These are phyloP conservation scores for Clarireedia paspali DNA, from an alignment of 2,329 filamentous ascomycete species.

Conservation along the genomic window DNA sequence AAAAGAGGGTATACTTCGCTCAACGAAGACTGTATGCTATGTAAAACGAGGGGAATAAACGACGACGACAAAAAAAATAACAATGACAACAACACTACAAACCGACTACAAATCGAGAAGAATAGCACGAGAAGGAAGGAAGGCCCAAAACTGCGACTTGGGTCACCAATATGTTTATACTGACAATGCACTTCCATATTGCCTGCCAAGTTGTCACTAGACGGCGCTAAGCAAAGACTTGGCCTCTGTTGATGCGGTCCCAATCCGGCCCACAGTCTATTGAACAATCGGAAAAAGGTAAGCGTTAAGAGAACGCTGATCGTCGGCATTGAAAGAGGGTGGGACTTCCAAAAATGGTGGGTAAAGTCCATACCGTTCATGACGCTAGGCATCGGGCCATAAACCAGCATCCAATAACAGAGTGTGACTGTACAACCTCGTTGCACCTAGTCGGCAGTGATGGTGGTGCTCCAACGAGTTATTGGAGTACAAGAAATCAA, in stretches of 20 bases:
- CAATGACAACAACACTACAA: constrained; percentile 2
- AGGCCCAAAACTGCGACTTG: neutral
- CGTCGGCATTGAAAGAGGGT: neutral
- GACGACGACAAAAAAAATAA: constrained; percentile 6
- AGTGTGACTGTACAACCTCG: neutral
- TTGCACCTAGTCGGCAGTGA: neutral
- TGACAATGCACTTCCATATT: neutral
- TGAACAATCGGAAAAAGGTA: constrained; percentile 8
- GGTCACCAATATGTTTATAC: constrained; percentile 8
- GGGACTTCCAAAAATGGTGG: neutral
- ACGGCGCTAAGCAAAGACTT: neutral
- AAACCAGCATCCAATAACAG: neutral
- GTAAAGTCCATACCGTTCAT: neutral
- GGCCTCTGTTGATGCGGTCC: neutral
- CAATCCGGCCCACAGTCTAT: neutral
- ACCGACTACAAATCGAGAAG: neutral
- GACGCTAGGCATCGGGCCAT: neutral
- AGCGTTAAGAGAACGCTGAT: constrained; percentile 4
- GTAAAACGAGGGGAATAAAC: constrained; percentile 11
- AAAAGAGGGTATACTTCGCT: constrained; percentile 32
- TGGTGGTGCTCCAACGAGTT: too few species aligned
- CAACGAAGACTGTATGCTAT: constrained; percentile 28
- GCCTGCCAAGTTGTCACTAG: neutral
- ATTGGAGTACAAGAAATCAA: neutral
- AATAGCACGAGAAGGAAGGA: constrained; percentile 3